A percentile compares a stretch with the other conserved stretches of the same genome.
Conservation (phyloP, 2,329 filamentous ascomycete genomes). For the Talaromyces sp. region DNA sequence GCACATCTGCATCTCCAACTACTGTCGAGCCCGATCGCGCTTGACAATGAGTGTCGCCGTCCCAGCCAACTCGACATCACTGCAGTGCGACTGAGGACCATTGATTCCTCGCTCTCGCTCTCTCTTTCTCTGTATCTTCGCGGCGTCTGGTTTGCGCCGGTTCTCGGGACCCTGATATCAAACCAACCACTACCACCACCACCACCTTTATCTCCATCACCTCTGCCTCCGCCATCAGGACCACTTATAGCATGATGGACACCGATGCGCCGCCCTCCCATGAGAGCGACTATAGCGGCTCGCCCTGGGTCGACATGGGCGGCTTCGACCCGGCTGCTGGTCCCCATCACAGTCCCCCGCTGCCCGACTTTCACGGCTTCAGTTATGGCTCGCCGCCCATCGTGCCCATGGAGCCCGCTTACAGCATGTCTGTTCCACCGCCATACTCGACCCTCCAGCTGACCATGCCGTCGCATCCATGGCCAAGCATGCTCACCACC, state of each 20-base stretch:
- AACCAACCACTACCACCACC: not conserved
- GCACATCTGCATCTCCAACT: not conserved
- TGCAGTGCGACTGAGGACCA: not conserved
- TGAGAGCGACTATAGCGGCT: slow-evolving; percentile 38
- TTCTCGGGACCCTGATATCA: not conserved
- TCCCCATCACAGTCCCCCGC: slow-evolving; percentile 60
- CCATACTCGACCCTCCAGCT: slow-evolving; percentile 58
- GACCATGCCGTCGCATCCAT: slow-evolving; percentile 56
- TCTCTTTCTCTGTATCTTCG: not conserved
- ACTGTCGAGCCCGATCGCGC: not conserved
- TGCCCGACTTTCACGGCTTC: slow-evolving; percentile 61
- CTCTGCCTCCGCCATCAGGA: not conserved
- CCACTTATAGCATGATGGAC: slow-evolving; percentile 31
- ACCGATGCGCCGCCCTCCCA: slow-evolving; percentile 39
- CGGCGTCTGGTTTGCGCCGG: not conserved
- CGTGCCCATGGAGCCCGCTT: slow-evolving; percentile 53
- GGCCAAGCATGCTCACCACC: slow-evolving; percentile 78
- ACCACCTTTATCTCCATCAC: not conserved
- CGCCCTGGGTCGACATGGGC: slow-evolving; percentile 42
- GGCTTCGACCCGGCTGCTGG: slow-evolving; percentile 39
- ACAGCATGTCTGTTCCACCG: slow-evolving; percentile 51
- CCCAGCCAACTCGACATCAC: not conserved
- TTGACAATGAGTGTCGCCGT: not conserved
- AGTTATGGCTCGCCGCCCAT: slow-evolving; percentile 59
- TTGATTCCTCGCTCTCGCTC: not conserved